Evolutionary conservation across 495 filamentous ascomycete genomes (phyloP).

Genomic region (Penicillium coprophilum): DNA sequence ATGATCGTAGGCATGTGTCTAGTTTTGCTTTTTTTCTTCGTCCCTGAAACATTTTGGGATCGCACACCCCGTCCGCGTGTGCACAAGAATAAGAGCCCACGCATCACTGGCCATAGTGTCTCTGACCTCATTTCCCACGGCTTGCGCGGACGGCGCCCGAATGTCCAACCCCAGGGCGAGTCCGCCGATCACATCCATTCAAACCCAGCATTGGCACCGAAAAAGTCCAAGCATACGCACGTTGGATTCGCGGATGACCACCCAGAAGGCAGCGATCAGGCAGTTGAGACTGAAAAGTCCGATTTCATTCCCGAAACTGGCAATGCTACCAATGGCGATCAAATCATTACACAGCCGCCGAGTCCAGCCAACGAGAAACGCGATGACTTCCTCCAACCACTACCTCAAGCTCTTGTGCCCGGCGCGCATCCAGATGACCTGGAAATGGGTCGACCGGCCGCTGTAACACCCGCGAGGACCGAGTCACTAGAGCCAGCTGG

Average conservation of each 20-base stretch:
- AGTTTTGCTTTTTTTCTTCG: conserved; percentile 78
- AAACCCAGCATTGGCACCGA: conserved; percentile 10
- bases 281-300: conserved; percentile 3
- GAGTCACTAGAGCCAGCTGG: conserved; percentile 31
- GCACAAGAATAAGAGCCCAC: conserved; percentile 36
- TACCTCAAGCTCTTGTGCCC: conserved; percentile 7
- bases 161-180: conserved; percentile 23
- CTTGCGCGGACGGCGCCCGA: conserved; percentile 36
- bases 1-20: conserved; percentile 78
- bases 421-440: conserved; percentile 19
- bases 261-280: conserved; percentile 19
- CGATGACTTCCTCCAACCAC: conserved; percentile 13
- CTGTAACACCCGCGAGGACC: conserved; percentile 33
- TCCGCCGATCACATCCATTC: conserved; percentile 9
- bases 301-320: background rate
- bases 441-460: conserved; percentile 22
- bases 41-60: conserved; percentile 97
- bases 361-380: conserved; percentile 18
- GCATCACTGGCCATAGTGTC: conserved; percentile 34
- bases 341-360: conserved; percentile 2
- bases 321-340: conserved; percentile 1
- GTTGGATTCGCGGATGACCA: conserved; percentile 56
- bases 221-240: conserved; percentile 40
- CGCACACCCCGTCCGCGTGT: conserved; percentile 66
- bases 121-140: conserved; percentile 42